A percentile compares a stretch with the other conserved stretches of the same genome.
These are phyloP conservation scores for Acanthamoeba triangularis DNA, from an alignment of 208 protist species.

Conservation along the genomic window DNA sequence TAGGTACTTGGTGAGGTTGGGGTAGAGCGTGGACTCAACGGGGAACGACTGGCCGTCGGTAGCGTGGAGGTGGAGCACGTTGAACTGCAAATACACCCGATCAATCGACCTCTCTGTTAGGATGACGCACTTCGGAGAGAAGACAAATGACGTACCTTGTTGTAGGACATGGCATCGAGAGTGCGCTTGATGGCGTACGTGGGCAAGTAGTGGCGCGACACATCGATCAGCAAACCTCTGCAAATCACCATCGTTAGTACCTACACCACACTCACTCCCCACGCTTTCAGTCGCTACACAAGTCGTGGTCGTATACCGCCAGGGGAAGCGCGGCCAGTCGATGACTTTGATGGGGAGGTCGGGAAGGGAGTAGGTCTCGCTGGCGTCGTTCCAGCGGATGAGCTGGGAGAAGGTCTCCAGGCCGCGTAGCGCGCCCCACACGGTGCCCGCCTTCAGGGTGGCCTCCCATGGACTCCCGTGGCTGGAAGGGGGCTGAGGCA, in stretches of 20 bases:
- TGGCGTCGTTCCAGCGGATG: neutral
- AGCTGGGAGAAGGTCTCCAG: slow-evolving; percentile 72
- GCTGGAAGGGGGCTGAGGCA: neutral
- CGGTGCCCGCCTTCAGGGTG: neutral
- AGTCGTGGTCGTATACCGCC: neutral
- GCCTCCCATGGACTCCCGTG: neutral
- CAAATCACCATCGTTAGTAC: no score
- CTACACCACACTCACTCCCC: neutral
- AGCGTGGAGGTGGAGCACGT: slow-evolving; percentile 39
- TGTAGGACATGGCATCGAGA: slow-evolving; percentile 56
- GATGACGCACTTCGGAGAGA: neutral
- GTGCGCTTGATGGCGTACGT: neutral
- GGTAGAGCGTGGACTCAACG: neutral
- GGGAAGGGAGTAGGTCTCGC: neutral
- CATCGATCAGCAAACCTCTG: slow-evolving; percentile 44
- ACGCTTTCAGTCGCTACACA: neutral
- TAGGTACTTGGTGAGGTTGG: slow-evolving; percentile 29
- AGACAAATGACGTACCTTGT: neutral
- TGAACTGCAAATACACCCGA: neutral
- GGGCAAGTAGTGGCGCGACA: slow-evolving; percentile 35
- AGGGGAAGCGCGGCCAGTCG: slow-evolving; percentile 57
- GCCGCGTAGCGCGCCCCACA: slow-evolving; percentile 40
- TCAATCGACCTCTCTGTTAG: neutral
- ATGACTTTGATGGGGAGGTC: neutral
- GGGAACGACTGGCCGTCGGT: slow-evolving; percentile 58